A percentile compares a stretch with the other conserved stretches of the same genome.
Conservation (phyloP, 2,329 filamentous ascomycete species). For the Curvularia verruculosa region DNA sequence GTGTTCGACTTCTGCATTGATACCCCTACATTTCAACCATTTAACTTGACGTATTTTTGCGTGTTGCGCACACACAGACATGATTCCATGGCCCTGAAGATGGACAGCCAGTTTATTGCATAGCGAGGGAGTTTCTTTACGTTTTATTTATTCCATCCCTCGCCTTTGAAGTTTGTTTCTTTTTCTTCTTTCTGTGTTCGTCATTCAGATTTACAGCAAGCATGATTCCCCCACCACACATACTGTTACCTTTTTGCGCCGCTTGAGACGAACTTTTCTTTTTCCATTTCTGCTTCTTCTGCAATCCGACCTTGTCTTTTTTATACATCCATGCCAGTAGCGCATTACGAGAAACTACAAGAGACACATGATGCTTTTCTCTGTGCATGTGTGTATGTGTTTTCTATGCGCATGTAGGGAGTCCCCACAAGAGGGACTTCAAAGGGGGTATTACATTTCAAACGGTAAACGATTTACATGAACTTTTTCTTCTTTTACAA, state of each 20-base stretch:
- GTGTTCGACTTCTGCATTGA: slow-evolving; percentile 20
- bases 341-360: slow-evolving; percentile 5
- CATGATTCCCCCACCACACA: slow-evolving; percentile 14
- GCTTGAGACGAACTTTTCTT: neutral
- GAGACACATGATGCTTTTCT: slow-evolving; percentile 14
- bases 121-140: slow-evolving; percentile 18
- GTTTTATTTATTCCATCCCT: slow-evolving; percentile 1
- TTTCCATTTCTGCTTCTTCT: neutral
- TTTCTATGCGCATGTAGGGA: neutral
- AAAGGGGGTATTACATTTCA: neutral
- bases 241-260: slow-evolving; percentile 9
- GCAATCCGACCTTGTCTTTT: neutral
- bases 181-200: neutral
- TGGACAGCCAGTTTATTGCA: slow-evolving; percentile 14
- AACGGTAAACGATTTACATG: neutral
- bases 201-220: slow-evolving; percentile 7
- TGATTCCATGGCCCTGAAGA: slow-evolving; percentile 10
- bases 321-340: neutral
- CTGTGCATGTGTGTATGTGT: neutral
- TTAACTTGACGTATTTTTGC: slow-evolving; percentile 7
- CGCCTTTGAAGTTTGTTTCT: neutral
- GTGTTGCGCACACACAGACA: slow-evolving; percentile 13
- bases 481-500: neutral
- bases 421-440: too few species aligned
- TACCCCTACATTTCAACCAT: slow-evolving; percentile 11